A percentile compares a stretch with the other conserved stretches of the same genome.
phyloP scores from a whole-genome alignment of 768 basidiomycete genomes.

The Mrakia blollopis region DNA sequence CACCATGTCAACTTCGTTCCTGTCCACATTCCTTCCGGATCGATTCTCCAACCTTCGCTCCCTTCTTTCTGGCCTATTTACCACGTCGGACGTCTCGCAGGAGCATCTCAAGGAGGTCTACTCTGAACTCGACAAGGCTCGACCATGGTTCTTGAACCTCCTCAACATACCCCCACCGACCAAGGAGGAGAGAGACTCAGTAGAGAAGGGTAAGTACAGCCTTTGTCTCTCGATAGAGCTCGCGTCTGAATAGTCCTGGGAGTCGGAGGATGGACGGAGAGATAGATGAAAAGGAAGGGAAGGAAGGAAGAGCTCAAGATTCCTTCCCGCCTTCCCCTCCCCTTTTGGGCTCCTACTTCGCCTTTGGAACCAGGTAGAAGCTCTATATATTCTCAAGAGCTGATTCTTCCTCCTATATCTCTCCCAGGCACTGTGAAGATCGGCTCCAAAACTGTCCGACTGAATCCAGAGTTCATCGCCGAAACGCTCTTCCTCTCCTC shows the following conservation, averaged over 20 bases:
- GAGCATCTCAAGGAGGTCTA: constrained; percentile 35
- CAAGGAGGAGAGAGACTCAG: constrained; percentile 35
- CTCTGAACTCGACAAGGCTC: constrained; percentile 37
- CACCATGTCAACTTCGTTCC: constrained; percentile 4
- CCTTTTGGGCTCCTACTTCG: background rate
- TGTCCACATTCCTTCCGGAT: constrained; percentile 6
- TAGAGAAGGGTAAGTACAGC: constrained; percentile 36
- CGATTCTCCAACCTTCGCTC: constrained; percentile 14
- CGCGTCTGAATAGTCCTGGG: background rate
- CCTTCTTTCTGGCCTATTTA: constrained; percentile 16
- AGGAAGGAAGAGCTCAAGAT: background rate
- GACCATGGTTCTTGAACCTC: constrained; percentile 56
- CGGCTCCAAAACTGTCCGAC: constrained; percentile 61
- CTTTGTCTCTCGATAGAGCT: background rate
- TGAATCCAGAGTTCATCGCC: constrained; percentile 73
- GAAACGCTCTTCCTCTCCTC: constrained; percentile 74
- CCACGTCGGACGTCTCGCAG: constrained; percentile 6
- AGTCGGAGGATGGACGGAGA: background rate
- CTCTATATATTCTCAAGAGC: background rate
- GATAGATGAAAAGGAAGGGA: background rate
- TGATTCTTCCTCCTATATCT: background rate
- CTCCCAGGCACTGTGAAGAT: constrained; percentile 36
- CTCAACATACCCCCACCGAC: constrained; percentile 36
- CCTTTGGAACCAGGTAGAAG: background rate
- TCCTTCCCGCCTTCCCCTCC: constrained; percentile 4